These are phyloP conservation scores for Neonectria neomacrospora DNA, from an alignment of 2,329 filamentous ascomycete species.

Conservation along the genomic window DNA sequence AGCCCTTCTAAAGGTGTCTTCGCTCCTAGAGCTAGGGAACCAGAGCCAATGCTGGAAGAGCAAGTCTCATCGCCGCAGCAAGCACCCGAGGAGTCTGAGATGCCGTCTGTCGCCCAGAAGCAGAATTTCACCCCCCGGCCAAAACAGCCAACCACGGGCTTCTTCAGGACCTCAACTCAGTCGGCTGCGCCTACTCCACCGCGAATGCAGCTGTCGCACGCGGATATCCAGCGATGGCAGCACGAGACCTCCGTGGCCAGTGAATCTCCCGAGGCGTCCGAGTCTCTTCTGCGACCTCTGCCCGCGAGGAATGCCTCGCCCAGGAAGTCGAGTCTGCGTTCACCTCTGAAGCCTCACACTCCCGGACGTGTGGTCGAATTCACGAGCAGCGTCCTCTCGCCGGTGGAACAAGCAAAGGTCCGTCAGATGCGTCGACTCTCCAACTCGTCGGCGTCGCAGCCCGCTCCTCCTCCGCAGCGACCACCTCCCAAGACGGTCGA, in stretches of 20 bases:
- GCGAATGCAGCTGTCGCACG: slow-evolving; percentile 55
- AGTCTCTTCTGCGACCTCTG: slow-evolving; percentile 58
- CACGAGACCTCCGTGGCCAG: slow-evolving; percentile 53
- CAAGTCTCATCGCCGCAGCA: slow-evolving; percentile 18
- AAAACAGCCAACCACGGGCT: slow-evolving; percentile 48
- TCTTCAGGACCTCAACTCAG: slow-evolving; percentile 52
- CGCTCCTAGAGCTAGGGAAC: neutral
- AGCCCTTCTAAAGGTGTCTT: neutral
- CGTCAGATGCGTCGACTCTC: slow-evolving; percentile 48
- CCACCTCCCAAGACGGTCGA: slow-evolving; percentile 37
- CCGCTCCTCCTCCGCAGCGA: slow-evolving; percentile 25
- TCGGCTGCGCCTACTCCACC: slow-evolving; percentile 50
- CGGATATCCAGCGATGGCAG: slow-evolving; percentile 56
- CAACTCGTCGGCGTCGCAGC: slow-evolving; percentile 37
- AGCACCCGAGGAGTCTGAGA: slow-evolving; percentile 47
- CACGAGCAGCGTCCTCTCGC: slow-evolving; percentile 61
- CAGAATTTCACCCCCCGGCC: slow-evolving; percentile 60
- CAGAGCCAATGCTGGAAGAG: slow-evolving; percentile 15
- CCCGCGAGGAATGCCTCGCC: slow-evolving; percentile 65
- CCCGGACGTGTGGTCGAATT: slow-evolving; percentile 70
- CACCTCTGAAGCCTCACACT: slow-evolving; percentile 67
- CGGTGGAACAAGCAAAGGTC: slow-evolving; percentile 53
- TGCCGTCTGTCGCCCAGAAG: slow-evolving; percentile 58
- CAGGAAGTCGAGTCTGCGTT: slow-evolving; percentile 66
- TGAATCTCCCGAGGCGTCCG: slow-evolving; percentile 53